phyloP scores from a whole-genome alignment of 1,284 basidiomycete genomes.

The Malassezia brasiliensis region DNA sequence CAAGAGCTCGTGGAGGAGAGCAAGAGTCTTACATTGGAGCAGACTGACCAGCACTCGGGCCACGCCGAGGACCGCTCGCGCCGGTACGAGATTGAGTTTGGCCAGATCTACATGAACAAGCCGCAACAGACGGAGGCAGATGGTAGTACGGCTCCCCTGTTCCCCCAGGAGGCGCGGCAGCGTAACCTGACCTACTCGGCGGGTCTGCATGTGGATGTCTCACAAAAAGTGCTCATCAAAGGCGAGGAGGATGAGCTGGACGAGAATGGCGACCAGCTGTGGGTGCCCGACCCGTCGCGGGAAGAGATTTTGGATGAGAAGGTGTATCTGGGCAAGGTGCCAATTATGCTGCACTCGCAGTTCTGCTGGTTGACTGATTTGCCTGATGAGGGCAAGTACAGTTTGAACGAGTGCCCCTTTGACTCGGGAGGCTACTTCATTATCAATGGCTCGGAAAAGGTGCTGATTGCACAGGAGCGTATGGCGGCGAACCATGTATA shows the following conservation, averaged over 20 bases:
- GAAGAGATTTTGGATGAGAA: constrained; percentile 62
- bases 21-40: constrained; percentile 83
- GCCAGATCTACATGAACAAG: constrained; percentile 90
- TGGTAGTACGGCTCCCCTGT: constrained; percentile 81
- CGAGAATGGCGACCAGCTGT: constrained; percentile 62
- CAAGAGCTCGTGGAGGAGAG: constrained; percentile 98
- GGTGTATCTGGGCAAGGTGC: constrained; percentile 94
- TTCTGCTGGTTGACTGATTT: constrained; percentile 84
- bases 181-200: constrained; percentile 92
- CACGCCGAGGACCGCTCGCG: constrained; percentile 54
- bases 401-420: constrained; percentile 93
- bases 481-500: constrained; percentile 99
- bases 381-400: constrained; percentile 69
- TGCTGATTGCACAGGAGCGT: constrained; percentile 95
- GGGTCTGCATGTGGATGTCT: constrained; percentile 92
- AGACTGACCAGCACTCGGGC: constrained; percentile 83
- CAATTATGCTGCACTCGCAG: constrained; percentile 91
- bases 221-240: constrained; percentile 70
- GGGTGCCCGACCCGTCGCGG: constrained; percentile 58
- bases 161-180: constrained; percentile 92
- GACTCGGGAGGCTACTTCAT: constrained; percentile 95
- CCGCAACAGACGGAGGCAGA: constrained; percentile 92
- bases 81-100: constrained; percentile 93
- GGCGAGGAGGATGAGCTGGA: constrained; percentile 62
- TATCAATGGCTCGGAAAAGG: constrained; percentile 98